Evolutionary conservation across 2,329 filamentous ascomycete species (phyloP), one percentile per base, ranked within the genome.

Genomic region (Scopulariopsis brevicaulis): DNA sequence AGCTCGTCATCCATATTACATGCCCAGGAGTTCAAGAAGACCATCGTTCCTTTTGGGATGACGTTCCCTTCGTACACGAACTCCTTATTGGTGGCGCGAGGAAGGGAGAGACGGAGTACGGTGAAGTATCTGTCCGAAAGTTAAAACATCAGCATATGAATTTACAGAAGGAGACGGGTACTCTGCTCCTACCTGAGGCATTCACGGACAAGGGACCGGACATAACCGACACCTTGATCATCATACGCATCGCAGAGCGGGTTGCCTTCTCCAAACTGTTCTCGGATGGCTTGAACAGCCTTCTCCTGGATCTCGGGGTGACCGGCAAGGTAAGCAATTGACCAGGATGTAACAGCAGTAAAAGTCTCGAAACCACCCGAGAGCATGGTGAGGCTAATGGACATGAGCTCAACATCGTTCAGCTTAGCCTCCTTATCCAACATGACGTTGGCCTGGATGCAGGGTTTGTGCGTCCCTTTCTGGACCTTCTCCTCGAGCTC

Each of bases 381-480:
- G 4, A 87, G 71, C 84, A 88, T 87, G 1, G 84, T 87, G 60
- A 87, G 68, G 61, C 81, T 84, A 63, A 87, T 87, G 0, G 80
- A 83, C 0, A 77, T 85, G 40, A 87, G 73, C 62, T 87, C 84
- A 55, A 80, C 82, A 46, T 77, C 75, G 68, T 80, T 84, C 18
- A 87, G 70, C 61, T 80, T 82, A 0, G 82, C 79, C 43, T 86
- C 83, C 62, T 81, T 77, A 62, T 86, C 83, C 53, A 79, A 70
- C 60, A 86, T 85, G 35, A 86, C 78, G 60, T 86, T 87, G 4
- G 82, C 83, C 60, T 86, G 83, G 51, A 87, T 87, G 64, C 84
- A 87, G 0, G 83, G 82, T 62, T 79, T 77, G 64, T 86, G 77
- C 0, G 73, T 82, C 0, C 82, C 82, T 52, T 80, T 79, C 55